Conservation (phyloP, 2,329 filamentous ascomycete genomes). For the Cryphonectria carpinicola region DNA sequence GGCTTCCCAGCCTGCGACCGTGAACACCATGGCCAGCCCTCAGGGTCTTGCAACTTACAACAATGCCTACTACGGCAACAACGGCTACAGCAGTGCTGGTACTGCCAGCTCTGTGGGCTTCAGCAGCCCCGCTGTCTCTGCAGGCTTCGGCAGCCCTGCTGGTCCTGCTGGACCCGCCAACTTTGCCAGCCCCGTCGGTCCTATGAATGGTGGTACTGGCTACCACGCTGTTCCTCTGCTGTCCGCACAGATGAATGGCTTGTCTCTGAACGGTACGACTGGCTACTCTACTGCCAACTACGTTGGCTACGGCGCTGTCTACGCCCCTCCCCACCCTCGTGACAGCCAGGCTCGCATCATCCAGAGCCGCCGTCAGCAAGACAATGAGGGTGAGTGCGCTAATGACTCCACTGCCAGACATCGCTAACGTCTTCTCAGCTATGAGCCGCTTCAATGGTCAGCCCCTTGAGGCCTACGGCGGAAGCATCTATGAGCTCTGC, state of each 20-base stretch:
- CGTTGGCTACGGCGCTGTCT: slow-evolving; percentile 58
- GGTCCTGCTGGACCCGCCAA: background rate
- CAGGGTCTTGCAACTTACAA: slow-evolving; percentile 30
- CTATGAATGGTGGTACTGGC: background rate
- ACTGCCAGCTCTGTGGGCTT: slow-evolving; percentile 5
- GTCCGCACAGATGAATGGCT: slow-evolving; percentile 68
- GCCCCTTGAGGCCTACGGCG: slow-evolving; percentile 77
- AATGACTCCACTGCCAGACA: slow-evolving; percentile 18
- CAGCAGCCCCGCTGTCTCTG: background rate
- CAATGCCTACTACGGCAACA: slow-evolving; percentile 34
- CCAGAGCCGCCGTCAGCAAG: slow-evolving; percentile 73
- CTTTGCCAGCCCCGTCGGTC: slow-evolving; percentile 13
- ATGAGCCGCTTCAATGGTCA: slow-evolving; percentile 85
- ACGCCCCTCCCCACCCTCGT: slow-evolving; percentile 53
- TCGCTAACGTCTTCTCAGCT: slow-evolving; percentile 47
- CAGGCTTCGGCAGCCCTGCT: slow-evolving; percentile 14
- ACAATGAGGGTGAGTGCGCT: slow-evolving; percentile 66
- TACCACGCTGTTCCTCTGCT: slow-evolving; percentile 61
- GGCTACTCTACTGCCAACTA: slow-evolving; percentile 54
- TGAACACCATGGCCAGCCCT: slow-evolving; percentile 11
- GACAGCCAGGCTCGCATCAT: slow-evolving; percentile 79
- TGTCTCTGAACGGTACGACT: slow-evolving; percentile 53
- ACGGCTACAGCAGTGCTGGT: slow-evolving; percentile 38
- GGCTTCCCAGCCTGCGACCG: slow-evolving; percentile 9
- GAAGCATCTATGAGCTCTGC: slow-evolving; percentile 87